Evolutionary conservation across 176 grass and related monocot genomes (phyloP).

Genomic region (Dactylis glomerata): DNA sequence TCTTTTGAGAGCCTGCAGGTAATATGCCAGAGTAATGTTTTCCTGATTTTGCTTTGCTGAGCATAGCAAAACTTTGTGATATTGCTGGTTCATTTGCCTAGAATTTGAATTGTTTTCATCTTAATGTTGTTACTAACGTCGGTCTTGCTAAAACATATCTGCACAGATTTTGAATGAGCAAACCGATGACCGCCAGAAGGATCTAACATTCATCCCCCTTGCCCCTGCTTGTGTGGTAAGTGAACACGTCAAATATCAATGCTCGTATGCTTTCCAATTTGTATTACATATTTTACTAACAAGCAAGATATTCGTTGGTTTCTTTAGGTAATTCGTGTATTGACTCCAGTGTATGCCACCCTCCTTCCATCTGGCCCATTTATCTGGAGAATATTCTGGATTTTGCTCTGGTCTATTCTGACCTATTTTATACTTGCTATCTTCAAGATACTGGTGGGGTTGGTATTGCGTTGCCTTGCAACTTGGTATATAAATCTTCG

Average conservation of each 20-base stretch:
- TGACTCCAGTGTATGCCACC: conserved; percentile 82
- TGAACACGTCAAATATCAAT: neutral
- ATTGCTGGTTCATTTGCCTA: neutral
- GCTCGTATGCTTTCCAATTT: conserved; percentile 1
- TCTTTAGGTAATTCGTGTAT: conserved; percentile 79
- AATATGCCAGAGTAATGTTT: neutral
- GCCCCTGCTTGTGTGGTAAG: conserved; percentile 93
- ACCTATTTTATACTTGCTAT: conserved; percentile 87
- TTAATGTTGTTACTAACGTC: neutral
- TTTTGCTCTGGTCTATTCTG: conserved; percentile 74
- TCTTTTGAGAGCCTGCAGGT: neutral
- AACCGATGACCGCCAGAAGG: conserved; percentile 76
- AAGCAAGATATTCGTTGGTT: conserved; percentile 11
- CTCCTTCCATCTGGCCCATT: conserved; percentile 73
- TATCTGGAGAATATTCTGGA: conserved; percentile 75
- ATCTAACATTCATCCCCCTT: conserved; percentile 93
- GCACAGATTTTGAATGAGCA: conserved; percentile 88
- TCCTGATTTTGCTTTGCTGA: neutral
- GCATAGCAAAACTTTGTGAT: neutral
- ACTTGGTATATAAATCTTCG: conserved; percentile 87
- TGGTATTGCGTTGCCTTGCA: conserved; percentile 68
- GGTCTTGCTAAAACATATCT: conserved; percentile 11
- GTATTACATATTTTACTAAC: conserved; percentile 11
- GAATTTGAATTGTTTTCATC: neutral
- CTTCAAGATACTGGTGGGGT: conserved; percentile 82